These are phyloP conservation scores for Neurospora sp. DNA, from an alignment of 495 filamentous ascomycete species.

Conservation along the genomic window DNA sequence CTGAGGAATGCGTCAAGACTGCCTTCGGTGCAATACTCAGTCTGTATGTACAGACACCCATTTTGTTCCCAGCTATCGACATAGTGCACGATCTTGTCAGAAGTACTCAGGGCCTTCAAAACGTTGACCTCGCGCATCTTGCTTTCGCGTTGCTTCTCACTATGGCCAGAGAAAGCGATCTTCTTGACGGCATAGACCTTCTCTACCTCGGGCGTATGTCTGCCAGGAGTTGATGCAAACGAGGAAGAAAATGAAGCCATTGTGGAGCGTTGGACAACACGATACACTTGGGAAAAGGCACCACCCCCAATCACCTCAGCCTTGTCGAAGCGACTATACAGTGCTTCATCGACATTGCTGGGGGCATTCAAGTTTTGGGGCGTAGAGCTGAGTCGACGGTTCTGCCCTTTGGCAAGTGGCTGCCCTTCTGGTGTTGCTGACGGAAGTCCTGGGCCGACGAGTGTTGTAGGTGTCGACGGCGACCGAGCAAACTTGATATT, in stretches of 20 bases:
- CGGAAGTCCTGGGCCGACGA: neutral
- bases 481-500: constrained; percentile 21
- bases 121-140: constrained; percentile 75
- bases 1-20: constrained; percentile 75
- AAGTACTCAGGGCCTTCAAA: constrained; percentile 57
- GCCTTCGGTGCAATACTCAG: constrained; percentile 89
- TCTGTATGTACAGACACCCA: constrained; percentile 83
- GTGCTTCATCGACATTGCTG: constrained; percentile 57
- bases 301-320: constrained; percentile 72
- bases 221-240: constrained; percentile 20
- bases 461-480: constrained; percentile 73
- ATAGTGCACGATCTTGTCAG: constrained; percentile 75
- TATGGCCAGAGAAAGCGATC: constrained; percentile 64
- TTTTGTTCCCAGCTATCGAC: constrained; percentile 78
- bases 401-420: neutral
- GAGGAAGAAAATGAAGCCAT: constrained; percentile 13
- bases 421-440: neutral
- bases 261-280: constrained; percentile 44
- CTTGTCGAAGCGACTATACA: constrained; percentile 64
- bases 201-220: constrained; percentile 27
- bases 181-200: constrained; percentile 89
- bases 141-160: constrained; percentile 61
- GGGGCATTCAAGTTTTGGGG: constrained; percentile 45
- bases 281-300: constrained; percentile 88
- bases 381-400: constrained; percentile 35